A percentile compares a stretch with the other conserved stretches of the same genome.
phyloP scores from a whole-genome alignment of 129 eudicot genomes.

The Erigeron canadensis region DNA sequence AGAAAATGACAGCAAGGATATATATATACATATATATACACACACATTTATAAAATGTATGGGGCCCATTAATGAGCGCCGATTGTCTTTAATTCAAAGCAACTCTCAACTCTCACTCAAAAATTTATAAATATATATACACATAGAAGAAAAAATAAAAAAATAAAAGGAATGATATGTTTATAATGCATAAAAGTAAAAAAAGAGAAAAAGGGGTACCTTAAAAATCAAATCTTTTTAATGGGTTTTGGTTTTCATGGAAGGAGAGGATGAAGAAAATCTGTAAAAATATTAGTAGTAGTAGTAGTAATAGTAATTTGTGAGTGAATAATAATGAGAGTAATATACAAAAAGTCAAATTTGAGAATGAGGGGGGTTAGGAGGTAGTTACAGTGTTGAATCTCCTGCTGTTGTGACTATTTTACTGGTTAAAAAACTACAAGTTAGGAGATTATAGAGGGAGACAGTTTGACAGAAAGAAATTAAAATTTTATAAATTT shows the following conservation, averaged over 20 bases:
- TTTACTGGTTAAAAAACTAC: slow-evolving; percentile 30
- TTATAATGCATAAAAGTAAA: slow-evolving; percentile 1
- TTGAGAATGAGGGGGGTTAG: slow-evolving; percentile 25
- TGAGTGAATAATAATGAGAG: slow-evolving; percentile 1
- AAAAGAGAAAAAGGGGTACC: slow-evolving; percentile 26
- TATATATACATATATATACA: no score
- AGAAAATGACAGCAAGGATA: slow-evolving; percentile 50
- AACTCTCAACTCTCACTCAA: slow-evolving; percentile 28
- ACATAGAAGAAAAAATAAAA: not conserved
- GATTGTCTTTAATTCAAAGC: slow-evolving; percentile 51
- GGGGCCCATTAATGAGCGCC: slow-evolving; percentile 39
- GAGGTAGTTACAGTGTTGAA: slow-evolving; percentile 40
- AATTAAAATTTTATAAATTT: not conserved
- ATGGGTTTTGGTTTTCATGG: slow-evolving; percentile 15
- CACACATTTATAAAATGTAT: no score
- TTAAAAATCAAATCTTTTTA: slow-evolving; percentile 25
- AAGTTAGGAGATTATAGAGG: slow-evolving; percentile 36
- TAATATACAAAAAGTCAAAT: not conserved
- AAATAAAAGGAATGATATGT: no score
- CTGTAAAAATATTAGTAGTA: not conserved
- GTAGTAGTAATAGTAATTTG: not conserved
- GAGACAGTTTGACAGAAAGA: slow-evolving; percentile 31
- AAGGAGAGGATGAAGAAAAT: slow-evolving; percentile 8
- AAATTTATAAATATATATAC: not conserved
- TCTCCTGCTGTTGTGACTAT: slow-evolving; percentile 24